Evolutionary conservation across 73 alveolate species (phyloP), one percentile per base, ranked within the genome.

Genomic region (Paramecium sonneborni): DNA sequence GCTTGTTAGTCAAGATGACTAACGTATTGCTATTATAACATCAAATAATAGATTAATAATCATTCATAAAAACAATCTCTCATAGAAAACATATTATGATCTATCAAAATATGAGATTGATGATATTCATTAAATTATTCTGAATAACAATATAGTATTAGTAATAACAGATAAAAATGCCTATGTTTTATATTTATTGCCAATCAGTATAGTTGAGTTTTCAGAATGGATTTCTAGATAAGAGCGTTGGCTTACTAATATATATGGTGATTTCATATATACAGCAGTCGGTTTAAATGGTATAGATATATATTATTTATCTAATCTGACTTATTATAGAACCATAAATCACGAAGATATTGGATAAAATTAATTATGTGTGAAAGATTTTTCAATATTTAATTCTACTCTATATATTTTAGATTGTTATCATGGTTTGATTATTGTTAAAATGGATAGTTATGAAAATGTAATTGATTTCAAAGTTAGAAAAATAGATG

Each of bases 201-300:
- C 84, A 30, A 1, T 62, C 6, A 32, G 48, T 2, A 26, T 62
- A 4, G 48, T 62, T 26, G 84, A 62, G 24, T 62, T 62, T 30
- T 8, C 39, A 62, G 39, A 62, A 62, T 62, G 84, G 84, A 62
- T 30, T 12, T 26, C 39, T 12, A 26, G 84, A 62, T 9, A 62
- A 62, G 84, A 62, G 18, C 18, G 84, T 12, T 62, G 84, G 84
- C 44, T 62, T 11, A 62, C 48, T 26, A 62, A 32, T 62, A 62
- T 62, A 12, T 26, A 62, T 30, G 84, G 84, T 30, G 48, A 11
- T 32, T 62, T 26, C 39, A 62, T 62, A 0, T 62, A 62, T 32
- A 62, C 84, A 30, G 84, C 84, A 21, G 84, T 62, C 20, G 48
- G 84, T 14, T 8, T 26, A 62, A 32, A 62, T 62, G 84, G 84